Evolutionary conservation across 1,284 basidiomycete species (phyloP).

Genomic region (Clitocybe nebularis): DNA sequence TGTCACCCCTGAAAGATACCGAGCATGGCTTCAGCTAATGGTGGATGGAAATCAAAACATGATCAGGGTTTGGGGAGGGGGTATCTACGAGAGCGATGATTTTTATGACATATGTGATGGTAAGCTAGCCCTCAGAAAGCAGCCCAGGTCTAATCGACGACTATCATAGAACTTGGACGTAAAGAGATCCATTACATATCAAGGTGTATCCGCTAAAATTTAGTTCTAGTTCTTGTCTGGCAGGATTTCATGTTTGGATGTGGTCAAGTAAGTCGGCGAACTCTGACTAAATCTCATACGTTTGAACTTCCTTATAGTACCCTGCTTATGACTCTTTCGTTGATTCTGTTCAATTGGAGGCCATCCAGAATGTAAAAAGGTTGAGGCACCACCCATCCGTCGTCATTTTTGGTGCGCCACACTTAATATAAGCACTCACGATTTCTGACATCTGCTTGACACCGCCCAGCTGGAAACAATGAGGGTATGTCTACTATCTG

Average conservation of each 20-base stretch:
- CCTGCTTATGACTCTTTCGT: constrained; percentile 75
- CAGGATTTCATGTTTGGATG: constrained; percentile 90
- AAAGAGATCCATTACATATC: constrained; percentile 25
- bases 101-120: constrained; percentile 84
- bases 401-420: constrained; percentile 71
- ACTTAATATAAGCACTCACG: neutral
- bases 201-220: constrained; percentile 5
- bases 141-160: neutral
- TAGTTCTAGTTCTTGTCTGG: constrained; percentile 72
- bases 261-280: constrained; percentile 50
- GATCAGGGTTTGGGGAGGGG: constrained; percentile 82
- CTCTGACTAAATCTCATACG: constrained; percentile 2
- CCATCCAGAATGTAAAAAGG: constrained; percentile 69
- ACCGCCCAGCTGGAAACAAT: constrained; percentile 76
- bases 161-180: constrained; percentile 59
- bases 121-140: constrained; percentile 24
- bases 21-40: constrained; percentile 69
- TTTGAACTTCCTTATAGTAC: constrained; percentile 41
- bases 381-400: constrained; percentile 76
- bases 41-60: constrained; percentile 83
- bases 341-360: constrained; percentile 63
- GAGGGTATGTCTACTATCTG: constrained; percentile 49
- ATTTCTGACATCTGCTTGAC: too few species aligned
- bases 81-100: constrained; percentile 72
- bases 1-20: constrained; percentile 56